Conservation (phyloP, 441 rosid species). For the Mallotus japonicus region DNA sequence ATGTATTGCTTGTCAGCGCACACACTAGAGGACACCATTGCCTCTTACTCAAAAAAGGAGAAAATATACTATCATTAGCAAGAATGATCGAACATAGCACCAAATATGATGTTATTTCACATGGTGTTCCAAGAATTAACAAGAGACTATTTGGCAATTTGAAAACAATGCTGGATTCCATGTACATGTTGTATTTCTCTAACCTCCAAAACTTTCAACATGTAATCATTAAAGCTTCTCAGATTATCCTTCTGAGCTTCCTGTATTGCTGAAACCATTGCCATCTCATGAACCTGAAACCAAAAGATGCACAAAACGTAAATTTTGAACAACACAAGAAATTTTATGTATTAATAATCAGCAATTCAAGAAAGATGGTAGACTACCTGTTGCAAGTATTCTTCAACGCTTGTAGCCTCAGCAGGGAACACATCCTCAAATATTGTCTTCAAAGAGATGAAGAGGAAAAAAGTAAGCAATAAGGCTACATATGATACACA, state of each 20-base stretch:
- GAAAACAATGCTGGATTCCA: neutral
- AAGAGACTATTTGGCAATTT: neutral
- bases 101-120: neutral
- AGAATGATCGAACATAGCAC: neutral
- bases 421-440: slow-evolving; percentile 98
- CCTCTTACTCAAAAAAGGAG: neutral
- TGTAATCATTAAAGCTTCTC: slow-evolving; percentile 85
- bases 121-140: neutral
- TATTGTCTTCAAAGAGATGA: slow-evolving; percentile 50
- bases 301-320: slow-evolving; percentile 4
- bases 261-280: slow-evolving; percentile 93
- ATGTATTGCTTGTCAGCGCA: neutral
- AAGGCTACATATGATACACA: neutral
- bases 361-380: slow-evolving; percentile 1
- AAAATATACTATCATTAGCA: neutral
- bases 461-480: slow-evolving; percentile 19
- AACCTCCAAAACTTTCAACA: slow-evolving; percentile 93
- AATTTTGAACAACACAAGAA: neutral
- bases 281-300: slow-evolving; percentile 91
- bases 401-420: slow-evolving; percentile 91
- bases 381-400: slow-evolving; percentile 88
- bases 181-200: slow-evolving; percentile 24
- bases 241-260: slow-evolving; percentile 94
- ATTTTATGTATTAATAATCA: neutral
- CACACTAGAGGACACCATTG: neutral